A percentile compares a stretch with the other conserved stretches of the same genome.
These are phyloP conservation scores for Chalciporus sphaerocephalus DNA, from an alignment of 768 basidiomycete genomes.

Conservation along the genomic window DNA sequence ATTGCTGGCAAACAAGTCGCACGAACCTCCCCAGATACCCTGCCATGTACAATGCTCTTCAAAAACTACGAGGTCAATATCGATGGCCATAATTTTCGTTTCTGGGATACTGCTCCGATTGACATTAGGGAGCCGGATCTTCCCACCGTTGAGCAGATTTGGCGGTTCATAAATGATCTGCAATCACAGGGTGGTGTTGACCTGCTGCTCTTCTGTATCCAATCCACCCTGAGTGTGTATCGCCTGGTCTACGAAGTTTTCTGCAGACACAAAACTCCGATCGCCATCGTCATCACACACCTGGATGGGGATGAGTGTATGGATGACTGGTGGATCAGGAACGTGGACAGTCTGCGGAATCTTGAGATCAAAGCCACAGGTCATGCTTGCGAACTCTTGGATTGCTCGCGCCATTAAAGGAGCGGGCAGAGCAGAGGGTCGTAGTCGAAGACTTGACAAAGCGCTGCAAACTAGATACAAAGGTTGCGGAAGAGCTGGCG, in stretches of 20 bases:
- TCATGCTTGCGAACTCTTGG: conserved; percentile 34
- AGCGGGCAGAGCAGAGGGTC: conserved; percentile 19
- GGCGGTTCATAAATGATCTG: conserved; percentile 32
- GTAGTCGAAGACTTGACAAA: conserved; percentile 26
- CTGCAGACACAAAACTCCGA: conserved; percentile 33
- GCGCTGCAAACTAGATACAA: conserved; percentile 24
- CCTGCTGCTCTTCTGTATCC: conserved; percentile 41
- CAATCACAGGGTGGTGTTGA: conserved; percentile 32
- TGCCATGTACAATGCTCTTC: conserved; percentile 37
- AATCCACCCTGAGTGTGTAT: conserved; percentile 37
- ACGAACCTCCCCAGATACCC: conserved; percentile 22
- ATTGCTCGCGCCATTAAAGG: conserved; percentile 20
- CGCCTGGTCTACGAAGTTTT: conserved; percentile 39
- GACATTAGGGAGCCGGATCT: conserved; percentile 33
- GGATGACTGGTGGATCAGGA: conserved; percentile 35
- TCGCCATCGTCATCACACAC: conserved; percentile 35
- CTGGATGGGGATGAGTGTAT: conserved; percentile 34
- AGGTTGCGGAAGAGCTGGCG: conserved; percentile 20
- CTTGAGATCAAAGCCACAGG: conserved; percentile 25
- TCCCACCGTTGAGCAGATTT: conserved; percentile 29
- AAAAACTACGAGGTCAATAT: conserved; percentile 25
- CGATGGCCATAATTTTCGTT: conserved; percentile 9
- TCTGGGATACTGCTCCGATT: conserved; percentile 38
- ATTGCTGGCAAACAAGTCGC: no score
- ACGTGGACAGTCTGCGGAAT: conserved; percentile 18